Evolutionary conservation across 371 early-diverging fungal species (phyloP), one percentile per base, ranked within the genome.

Genomic region (Choanephora cucurbitarum): DNA sequence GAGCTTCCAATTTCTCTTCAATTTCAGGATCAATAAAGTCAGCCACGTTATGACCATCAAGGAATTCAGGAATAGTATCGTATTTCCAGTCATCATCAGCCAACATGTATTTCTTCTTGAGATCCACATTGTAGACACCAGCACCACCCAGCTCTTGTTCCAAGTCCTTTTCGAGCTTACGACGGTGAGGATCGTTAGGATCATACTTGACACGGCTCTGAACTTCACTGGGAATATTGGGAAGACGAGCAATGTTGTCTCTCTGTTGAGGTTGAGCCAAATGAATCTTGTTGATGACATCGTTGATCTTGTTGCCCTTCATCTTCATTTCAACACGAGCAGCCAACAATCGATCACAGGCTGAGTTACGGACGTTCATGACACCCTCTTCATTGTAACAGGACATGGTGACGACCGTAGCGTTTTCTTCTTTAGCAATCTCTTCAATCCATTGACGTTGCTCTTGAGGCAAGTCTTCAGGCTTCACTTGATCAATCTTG

Each of bases 1-100:
- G 83, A 56, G 91, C 95, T 37, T 91, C 92, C 66, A 99, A 81
- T 66, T 92, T 92, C 74, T 91, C 93, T 72, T 92, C 95, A 73
- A 99, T 98, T 17, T 99, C 98, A 42, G 94, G 84, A 83, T 99
- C 99, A 69, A 99, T 82, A 76, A 98, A 99, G 84, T 99, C 99
- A 37, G 96, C 94, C 40, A 99, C 89, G 81, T 99, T 99, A 84
- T 97, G 97, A 67, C 99, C 99, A 70, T 99, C 93, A 87, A 94
- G 89, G 78, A 99, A 95, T 80, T 99, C 99, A 43, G 99, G 99
- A 57, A 99, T 96, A 46, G 80, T 77, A 74, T 99, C 99, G 76
- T 99, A 89, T 79, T 95, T 98, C 97, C 99, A 98, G 33, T 98
- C 98, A 49, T 85, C 86, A 52, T 91, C 73, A 19, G 73, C 85